Evolutionary conservation across 257 asterid genomes (phyloP).

Genomic region (Thymus quinquecostatus): DNA sequence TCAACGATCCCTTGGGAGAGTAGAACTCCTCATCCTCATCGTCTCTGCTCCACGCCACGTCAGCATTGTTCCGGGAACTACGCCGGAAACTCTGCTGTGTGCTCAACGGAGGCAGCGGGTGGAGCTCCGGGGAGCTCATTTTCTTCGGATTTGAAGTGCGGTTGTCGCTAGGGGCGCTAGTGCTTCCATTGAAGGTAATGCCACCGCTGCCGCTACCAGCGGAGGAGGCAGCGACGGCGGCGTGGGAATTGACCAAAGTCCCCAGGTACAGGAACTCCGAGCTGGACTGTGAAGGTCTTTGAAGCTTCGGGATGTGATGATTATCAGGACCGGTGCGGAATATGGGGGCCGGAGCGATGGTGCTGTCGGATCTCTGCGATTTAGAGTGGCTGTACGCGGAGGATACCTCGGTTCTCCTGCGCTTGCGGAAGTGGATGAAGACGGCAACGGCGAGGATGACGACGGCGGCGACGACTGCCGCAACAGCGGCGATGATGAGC

Average conservation of each 20-base stretch:
- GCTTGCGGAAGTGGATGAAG: conserved; percentile 61
- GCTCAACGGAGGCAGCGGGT: conserved; percentile 78
- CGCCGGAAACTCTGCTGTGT: conserved; percentile 41
- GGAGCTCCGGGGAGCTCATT: conserved; percentile 88
- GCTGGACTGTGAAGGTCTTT: conserved; percentile 84
- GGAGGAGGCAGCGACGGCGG: conserved; percentile 19
- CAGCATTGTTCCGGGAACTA: conserved; percentile 44
- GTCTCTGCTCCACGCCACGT: conserved; percentile 46
- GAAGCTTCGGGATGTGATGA: conserved; percentile 64
- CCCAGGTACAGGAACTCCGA: conserved; percentile 91
- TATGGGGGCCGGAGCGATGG: conserved; percentile 27
- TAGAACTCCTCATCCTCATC: conserved; percentile 83
- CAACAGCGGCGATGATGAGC: conserved; percentile 67
- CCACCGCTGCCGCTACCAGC: conserved; percentile 22
- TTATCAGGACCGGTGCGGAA: conserved; percentile 34
- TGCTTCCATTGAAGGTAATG: conserved; percentile 34
- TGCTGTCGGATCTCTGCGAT: conserved; percentile 69
- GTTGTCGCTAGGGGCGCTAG: conserved; percentile 15
- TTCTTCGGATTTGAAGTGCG: conserved; percentile 46
- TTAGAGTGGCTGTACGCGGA: conserved; percentile 40
- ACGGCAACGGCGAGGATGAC: conserved; percentile 57
- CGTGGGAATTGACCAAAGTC: conserved; percentile 77
- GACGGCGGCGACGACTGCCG: conserved; percentile 63
- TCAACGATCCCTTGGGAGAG: conserved; percentile 81
- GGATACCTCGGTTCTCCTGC: conserved; percentile 29